Conservation (phyloP, 2,329 filamentous ascomycete species). For the Pseudopyrenochaeta lycopersici region DNA sequence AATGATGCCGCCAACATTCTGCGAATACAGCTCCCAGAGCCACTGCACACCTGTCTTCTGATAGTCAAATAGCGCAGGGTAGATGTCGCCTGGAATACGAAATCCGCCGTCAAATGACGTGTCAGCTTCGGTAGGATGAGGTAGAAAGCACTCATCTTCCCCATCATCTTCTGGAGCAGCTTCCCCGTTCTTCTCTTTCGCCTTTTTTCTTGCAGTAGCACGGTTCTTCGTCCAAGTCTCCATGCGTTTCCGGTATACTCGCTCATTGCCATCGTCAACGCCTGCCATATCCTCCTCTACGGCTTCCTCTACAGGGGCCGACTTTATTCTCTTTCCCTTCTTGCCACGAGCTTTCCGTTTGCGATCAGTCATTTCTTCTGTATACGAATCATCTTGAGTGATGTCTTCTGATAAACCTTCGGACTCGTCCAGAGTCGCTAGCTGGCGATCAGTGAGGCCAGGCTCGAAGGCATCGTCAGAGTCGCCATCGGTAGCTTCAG, state of each 20-base stretch:
- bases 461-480: conserved; percentile 55
- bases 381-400: conserved; percentile 50
- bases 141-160: conserved; percentile 80
- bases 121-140: conserved; percentile 84
- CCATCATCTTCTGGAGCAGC: conserved; percentile 41
- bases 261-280: conserved; percentile 89
- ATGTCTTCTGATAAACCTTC: conserved; percentile 46
- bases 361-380: conserved; percentile 48
- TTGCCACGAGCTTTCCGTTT: conserved; percentile 50
- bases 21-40: conserved; percentile 90
- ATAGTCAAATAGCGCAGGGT: conserved; percentile 91
- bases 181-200: conserved; percentile 46
- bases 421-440: conserved; percentile 50
- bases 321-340: conserved; percentile 32
- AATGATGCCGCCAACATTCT: conserved; percentile 91
- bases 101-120: conserved; percentile 77
- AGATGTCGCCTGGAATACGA: conserved; percentile 89
- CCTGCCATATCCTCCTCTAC: conserved; percentile 65
- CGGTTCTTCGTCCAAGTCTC: conserved; percentile 76
- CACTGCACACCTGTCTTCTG: conserved; percentile 97
- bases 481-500: conserved; percentile 38
- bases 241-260: conserved; percentile 78
- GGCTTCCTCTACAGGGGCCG: conserved; percentile 28
- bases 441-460: conserved; percentile 49
- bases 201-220: conserved; percentile 65